Conservation (phyloP, 305 asterid genomes). For the Fraxinus albicans region DNA sequence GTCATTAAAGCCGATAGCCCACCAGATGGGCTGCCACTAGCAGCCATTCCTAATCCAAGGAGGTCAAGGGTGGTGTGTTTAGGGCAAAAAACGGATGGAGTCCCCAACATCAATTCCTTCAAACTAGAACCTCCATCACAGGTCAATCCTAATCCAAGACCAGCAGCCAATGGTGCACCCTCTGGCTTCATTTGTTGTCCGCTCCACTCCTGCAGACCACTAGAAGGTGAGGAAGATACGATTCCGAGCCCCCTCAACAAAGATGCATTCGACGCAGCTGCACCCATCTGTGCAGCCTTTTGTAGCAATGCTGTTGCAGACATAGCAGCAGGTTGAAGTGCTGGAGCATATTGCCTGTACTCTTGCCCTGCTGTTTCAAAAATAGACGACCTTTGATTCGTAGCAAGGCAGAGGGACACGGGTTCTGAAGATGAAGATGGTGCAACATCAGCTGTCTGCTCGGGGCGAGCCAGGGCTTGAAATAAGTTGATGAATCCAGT, state of each 20-base stretch:
- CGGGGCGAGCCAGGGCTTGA: conserved; percentile 40
- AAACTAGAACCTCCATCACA: conserved; percentile 71
- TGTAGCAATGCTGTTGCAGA: conserved; percentile 93
- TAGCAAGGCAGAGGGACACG: conserved; percentile 65
- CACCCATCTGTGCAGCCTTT: conserved; percentile 89
- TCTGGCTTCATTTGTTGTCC: conserved; percentile 46
- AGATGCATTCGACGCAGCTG: conserved; percentile 64
- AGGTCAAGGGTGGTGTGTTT: conserved; percentile 88
- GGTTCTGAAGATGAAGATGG: conserved; percentile 62
- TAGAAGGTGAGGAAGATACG: conserved; percentile 45
- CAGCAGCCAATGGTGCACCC: conserved; percentile 47
- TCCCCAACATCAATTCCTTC: conserved; percentile 85
- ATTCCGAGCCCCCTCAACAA: conserved; percentile 71
- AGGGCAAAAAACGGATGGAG: conserved; percentile 69
- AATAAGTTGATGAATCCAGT: conserved; percentile 49
- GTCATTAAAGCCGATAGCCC: conserved; percentile 71
- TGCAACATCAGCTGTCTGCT: conserved; percentile 27
- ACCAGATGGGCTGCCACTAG: conserved; percentile 57
- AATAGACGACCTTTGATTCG: conserved; percentile 63
- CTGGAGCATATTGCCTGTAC: conserved; percentile 61
- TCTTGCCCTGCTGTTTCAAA: conserved; percentile 67
- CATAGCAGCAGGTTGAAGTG: conserved; percentile 73
- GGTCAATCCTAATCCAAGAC: conserved; percentile 73
- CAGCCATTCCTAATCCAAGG: conserved; percentile 95
- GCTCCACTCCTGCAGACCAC: conserved; percentile 48